These are phyloP conservation scores for Bruguiera hainesii DNA, from an alignment of 441 rosid species.

Conservation along the genomic window DNA sequence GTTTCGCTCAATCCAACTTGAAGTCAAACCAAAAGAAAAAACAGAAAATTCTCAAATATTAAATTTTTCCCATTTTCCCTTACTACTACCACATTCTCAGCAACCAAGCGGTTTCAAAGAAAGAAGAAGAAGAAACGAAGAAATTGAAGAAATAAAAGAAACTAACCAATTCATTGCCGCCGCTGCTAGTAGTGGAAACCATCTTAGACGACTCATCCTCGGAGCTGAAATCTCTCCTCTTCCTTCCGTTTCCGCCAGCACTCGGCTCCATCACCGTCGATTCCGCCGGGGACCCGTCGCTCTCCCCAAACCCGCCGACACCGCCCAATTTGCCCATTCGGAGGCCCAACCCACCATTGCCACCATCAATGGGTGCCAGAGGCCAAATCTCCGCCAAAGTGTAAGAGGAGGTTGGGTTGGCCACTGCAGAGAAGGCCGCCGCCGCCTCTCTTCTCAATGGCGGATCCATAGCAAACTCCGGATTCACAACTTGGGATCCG, in stretches of 20 bases:
- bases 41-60: not conserved
- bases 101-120: not conserved
- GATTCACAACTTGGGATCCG: constrained; percentile 2
- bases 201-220: constrained; percentile 73
- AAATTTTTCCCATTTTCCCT: not conserved
- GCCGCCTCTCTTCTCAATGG: constrained; percentile 67
- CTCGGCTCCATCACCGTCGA: constrained; percentile 87
- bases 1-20: not conserved
- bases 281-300: constrained; percentile 64
- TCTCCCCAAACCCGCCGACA: constrained; percentile 33
- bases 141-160: constrained; percentile 3
- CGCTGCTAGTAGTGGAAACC: constrained; percentile 76
- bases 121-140: not conserved
- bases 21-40: not conserved
- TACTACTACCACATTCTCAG: not conserved
- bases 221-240: constrained; percentile 66
- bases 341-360: constrained; percentile 43
- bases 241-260: constrained; percentile 44
- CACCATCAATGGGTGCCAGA: constrained; percentile 24
- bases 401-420: constrained; percentile 69
- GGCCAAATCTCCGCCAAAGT: constrained; percentile 85
- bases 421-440: constrained; percentile 46
- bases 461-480: constrained; percentile 57
- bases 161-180: constrained; percentile 72
- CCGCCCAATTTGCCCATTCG: constrained; percentile 46